Percentiles rank a stretch among this genome's conserved stretches.
Conservation (phyloP, 2,329 filamentous ascomycete genomes). For the Nemania bipapillata region DNA sequence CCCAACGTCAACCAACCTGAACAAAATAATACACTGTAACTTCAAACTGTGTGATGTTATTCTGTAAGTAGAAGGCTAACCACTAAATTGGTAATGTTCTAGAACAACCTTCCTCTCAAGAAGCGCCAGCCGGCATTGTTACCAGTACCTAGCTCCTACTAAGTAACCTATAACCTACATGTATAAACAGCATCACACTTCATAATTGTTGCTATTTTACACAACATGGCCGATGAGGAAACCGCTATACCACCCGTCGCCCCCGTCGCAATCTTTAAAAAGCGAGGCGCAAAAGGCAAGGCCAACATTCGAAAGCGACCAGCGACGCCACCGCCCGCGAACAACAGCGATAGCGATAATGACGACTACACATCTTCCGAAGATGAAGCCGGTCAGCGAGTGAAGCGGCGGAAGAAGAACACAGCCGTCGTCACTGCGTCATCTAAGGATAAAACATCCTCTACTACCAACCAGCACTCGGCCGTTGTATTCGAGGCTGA, state of each 20-base stretch:
- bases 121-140: too few relatives aligned
- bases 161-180: not conserved
- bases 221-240: constrained; percentile 40
- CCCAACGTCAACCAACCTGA: not conserved
- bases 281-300: constrained; percentile 79
- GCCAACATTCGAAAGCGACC: constrained; percentile 83
- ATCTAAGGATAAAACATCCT: constrained; percentile 59
- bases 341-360: constrained; percentile 65
- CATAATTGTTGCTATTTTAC: not conserved
- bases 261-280: constrained; percentile 82
- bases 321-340: constrained; percentile 77
- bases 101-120: not conserved
- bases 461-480: constrained; percentile 55
- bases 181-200: not conserved
- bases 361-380: constrained; percentile 77
- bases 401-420: constrained; percentile 82
- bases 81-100: not conserved
- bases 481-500: constrained; percentile 70
- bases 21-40: not conserved
- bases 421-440: constrained; percentile 73
- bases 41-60: not conserved
- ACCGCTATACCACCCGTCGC: constrained; percentile 51
- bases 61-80: not conserved
- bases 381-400: constrained; percentile 77
- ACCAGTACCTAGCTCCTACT: too few relatives aligned